Conservation (phyloP, 306 rosid species). For the Cercis canadensis region DNA sequence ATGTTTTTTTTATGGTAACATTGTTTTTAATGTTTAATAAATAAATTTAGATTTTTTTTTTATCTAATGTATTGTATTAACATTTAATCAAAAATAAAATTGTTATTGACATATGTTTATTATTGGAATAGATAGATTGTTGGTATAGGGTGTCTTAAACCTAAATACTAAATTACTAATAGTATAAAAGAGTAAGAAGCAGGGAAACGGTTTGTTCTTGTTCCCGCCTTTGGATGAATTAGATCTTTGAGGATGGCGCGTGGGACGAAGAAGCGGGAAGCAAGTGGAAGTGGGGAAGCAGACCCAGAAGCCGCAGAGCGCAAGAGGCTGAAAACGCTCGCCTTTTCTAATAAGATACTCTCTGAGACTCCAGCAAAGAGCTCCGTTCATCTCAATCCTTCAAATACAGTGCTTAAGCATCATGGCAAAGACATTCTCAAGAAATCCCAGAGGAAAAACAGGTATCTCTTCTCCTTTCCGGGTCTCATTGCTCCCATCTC, state of each 20-base stretch:
- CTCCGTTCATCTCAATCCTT: slow-evolving; percentile 55
- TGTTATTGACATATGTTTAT: too few species aligned
- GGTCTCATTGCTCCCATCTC: slow-evolving; percentile 73
- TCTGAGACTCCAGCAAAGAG: slow-evolving; percentile 56
- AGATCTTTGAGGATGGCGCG: slow-evolving; percentile 40
- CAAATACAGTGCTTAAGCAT: slow-evolving; percentile 67
- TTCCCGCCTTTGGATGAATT: not conserved
- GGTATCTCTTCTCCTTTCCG: slow-evolving; percentile 84
- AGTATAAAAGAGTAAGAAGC: too few species aligned
- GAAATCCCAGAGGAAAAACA: slow-evolving; percentile 83
- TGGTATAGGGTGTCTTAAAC: too few species aligned
- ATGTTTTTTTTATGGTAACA: too few species aligned
- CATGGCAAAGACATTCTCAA: slow-evolving; percentile 86
- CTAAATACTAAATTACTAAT: too few species aligned
- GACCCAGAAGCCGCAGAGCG: slow-evolving; percentile 57
- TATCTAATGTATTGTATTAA: too few species aligned
- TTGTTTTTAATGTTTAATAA: too few species aligned
- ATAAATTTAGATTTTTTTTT: too few species aligned
- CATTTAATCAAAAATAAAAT: too few species aligned
- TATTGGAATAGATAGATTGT: too few species aligned
- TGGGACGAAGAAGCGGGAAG: slow-evolving; percentile 35
- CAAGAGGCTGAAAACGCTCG: slow-evolving; percentile 76
- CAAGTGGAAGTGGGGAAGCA: slow-evolving; percentile 3
- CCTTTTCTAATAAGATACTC: slow-evolving; percentile 61
- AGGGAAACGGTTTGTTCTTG: too few species aligned